These are phyloP conservation scores for Brassica incana DNA, from an alignment of 345 rosid genomes.

Conservation along the genomic window DNA sequence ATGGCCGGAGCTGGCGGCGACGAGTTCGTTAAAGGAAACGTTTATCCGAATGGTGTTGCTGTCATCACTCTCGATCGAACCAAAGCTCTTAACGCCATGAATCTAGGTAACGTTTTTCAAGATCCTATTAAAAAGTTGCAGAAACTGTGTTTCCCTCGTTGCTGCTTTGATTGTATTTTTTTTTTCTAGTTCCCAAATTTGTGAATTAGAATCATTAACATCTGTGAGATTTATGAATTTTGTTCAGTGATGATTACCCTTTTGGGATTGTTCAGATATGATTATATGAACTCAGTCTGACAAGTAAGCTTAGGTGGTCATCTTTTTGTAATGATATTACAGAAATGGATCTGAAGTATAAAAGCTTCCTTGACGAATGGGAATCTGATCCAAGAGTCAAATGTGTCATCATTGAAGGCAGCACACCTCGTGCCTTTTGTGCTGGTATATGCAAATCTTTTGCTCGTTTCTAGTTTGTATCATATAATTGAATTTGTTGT, in stretches of 20 bases:
- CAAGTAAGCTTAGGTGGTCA: background rate
- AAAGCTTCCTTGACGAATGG: constrained; percentile 80
- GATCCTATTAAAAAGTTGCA: background rate
- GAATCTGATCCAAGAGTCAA: constrained; percentile 76
- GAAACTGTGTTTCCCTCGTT: background rate
- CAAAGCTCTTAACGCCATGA: constrained; percentile 97
- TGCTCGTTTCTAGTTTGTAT: constrained; percentile 8
- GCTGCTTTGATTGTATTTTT: background rate
- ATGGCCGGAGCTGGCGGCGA: constrained; percentile 57
- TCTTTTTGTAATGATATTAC: constrained; percentile 9
- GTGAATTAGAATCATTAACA: background rate
- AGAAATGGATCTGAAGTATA: constrained; percentile 85
- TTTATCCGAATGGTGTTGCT: constrained; percentile 83
- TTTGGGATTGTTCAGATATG: background rate
- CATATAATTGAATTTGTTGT: background rate
- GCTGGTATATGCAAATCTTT: constrained; percentile 53
- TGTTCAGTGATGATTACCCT: background rate
- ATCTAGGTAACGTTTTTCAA: constrained; percentile 47
- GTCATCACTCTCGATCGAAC: constrained; percentile 93
- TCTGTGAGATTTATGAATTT: background rate
- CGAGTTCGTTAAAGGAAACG: constrained; percentile 70
- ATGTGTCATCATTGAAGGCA: constrained; percentile 76
- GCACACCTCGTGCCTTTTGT: constrained; percentile 80
- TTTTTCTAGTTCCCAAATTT: no score
- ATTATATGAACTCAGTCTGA: background rate